Base-by-base conservation (phyloP, 164 flowering plant species). In the Vitis amurensis region DNA sequence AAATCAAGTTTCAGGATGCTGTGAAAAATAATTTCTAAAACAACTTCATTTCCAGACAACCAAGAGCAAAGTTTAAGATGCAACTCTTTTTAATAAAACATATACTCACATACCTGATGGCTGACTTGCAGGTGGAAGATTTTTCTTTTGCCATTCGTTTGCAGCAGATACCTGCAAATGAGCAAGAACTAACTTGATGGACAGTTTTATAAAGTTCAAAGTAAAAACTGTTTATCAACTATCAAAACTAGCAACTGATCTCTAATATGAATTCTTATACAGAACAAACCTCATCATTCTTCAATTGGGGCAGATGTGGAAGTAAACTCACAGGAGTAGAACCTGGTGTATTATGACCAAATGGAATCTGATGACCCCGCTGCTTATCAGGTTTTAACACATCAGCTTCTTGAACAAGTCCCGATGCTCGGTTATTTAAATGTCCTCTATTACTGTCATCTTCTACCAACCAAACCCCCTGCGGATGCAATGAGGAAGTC, bases 381-480 rank as follows among this genome's bases (percentile, higher is more conserved):
- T 50, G 84, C 76, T 77, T 88, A 56, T 83, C 87, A 67, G 71
- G 37, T 64, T 74, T 80, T 8, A 68, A 53, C 27, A 70, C 49
- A 74, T 77, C 79, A 70, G 78, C 16, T 58, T 86, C 91, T 55
- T 71, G 81, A 55, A 62, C 27, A 49, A 61, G 11, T 31, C 80
- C 84, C 12, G 77, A 61, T 27, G 82, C 12, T 66, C 78, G 85
- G 66, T 61, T 74, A 68, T 66, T 75, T 55, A 67, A 51, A 58
- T 70, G 76, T 23, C 76, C 85, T 58, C 57, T 69, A 55, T 53
- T 74, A 14, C 16, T 30, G n/a, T 86, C 91, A 73, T 89, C 93
- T 59, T 88, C 95, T 19, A 82, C 84, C 65, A 82, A 70, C 89
- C 87, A 87, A 12, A 88, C 87, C 55, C 90, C 91, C 55, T 77